Percentiles rank a stretch among this genome's conserved stretches.
These are phyloP conservation scores for Monosporascus sp. DNA, from an alignment of 2,329 filamentous ascomycete species.

Conservation along the genomic window DNA sequence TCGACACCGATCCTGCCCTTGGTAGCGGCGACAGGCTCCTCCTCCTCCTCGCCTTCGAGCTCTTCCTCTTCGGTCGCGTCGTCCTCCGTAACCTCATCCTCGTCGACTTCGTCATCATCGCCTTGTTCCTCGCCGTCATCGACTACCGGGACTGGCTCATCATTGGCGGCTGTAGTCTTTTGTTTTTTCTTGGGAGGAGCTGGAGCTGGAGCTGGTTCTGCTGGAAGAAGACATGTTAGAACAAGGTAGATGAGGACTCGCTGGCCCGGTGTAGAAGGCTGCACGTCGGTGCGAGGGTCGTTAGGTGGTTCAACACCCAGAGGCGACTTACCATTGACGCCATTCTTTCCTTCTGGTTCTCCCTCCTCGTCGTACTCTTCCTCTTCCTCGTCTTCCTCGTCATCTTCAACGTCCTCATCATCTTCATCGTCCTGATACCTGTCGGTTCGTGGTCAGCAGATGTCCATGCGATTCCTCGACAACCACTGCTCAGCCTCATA, in stretches of 20 bases:
- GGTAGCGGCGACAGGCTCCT: conserved; percentile 11
- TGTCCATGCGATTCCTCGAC: neutral
- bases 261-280: too few species aligned
- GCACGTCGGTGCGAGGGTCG: neutral
- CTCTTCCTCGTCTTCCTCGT: conserved; percentile 26
- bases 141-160: conserved; percentile 16
- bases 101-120: conserved; percentile 21
- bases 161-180: conserved; percentile 19
- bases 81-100: conserved; percentile 15
- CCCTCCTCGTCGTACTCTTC: conserved; percentile 24
- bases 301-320: neutral
- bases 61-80: conserved; percentile 18
- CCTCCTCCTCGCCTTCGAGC: conserved; percentile 15
- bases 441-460: conserved; percentile 15
- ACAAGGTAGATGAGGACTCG: neutral
- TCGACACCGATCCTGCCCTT: conserved; percentile 24
- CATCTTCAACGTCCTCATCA: conserved; percentile 25
- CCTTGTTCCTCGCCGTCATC: conserved; percentile 22
- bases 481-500: neutral
- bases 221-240: conserved; percentile 6
- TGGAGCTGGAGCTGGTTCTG: conserved; percentile 9
- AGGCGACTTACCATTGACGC: conserved; percentile 23
- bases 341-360: conserved; percentile 24
- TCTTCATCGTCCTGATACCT: conserved; percentile 27
- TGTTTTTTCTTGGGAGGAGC: conserved; percentile 27